Evolutionary conservation across 1,139 yeast genomes (phyloP).

Genomic region (Wickerhamomyces sp.): DNA sequence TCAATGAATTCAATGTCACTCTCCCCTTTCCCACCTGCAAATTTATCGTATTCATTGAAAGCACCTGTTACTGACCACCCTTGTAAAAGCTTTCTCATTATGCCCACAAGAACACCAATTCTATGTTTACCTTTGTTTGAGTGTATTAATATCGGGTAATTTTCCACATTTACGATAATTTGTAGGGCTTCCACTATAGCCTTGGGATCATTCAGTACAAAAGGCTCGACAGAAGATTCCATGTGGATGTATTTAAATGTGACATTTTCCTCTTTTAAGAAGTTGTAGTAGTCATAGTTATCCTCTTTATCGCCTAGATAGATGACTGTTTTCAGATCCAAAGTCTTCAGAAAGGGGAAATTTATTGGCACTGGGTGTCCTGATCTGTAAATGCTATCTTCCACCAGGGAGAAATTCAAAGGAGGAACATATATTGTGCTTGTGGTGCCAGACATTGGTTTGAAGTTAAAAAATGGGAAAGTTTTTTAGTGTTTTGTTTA

Average conservation of each 20-base stretch:
- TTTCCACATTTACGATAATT: conserved; percentile 60
- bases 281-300: conserved; percentile 63
- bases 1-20: conserved; percentile 67
- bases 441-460: not conserved
- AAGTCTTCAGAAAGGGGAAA: conserved; percentile 62
- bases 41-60: conserved; percentile 89
- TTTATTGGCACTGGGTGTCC: conserved; percentile 92
- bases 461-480: not conserved
- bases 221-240: conserved; percentile 74
- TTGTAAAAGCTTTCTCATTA: conserved; percentile 77
- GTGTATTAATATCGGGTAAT: conserved; percentile 84
- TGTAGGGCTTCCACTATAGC: conserved; percentile 60
- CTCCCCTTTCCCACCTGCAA: conserved; percentile 91
- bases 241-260: conserved; percentile 57
- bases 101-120: conserved; percentile 86
- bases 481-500: not conserved
- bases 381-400: conserved; percentile 80
- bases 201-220: conserved; percentile 51
- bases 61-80: conserved; percentile 94
- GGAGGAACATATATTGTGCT: conserved; percentile 70
- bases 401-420: conserved; percentile 82
- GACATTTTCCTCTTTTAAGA: conserved; percentile 48
- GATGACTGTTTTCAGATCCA: conserved; percentile 73
- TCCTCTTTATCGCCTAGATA: conserved; percentile 77
- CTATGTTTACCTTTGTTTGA: conserved; percentile 95